Evolutionary conservation across 495 filamentous ascomycete species (phyloP), one percentile per base, ranked within the genome.

Genomic region (Aspergillus hancockii): DNA sequence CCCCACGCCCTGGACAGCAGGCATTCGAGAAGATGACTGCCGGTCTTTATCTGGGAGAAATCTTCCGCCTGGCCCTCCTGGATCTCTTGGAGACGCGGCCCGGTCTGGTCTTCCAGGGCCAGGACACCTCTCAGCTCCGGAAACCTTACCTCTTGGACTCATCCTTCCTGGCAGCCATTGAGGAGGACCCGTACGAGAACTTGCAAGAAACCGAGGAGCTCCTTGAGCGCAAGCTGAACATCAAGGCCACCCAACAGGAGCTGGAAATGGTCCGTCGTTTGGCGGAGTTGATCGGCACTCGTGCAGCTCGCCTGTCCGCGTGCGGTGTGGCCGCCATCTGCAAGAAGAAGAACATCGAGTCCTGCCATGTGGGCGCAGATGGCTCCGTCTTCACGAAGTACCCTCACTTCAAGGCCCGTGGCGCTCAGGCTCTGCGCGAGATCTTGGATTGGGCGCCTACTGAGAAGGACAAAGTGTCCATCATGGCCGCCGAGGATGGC

Each of bases 1-100:
- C 93, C 8, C 93, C 93, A 18, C 91, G 93, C 14, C 93, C 93
- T 9, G 93, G 92, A 60, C 93, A 98, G 75, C 93, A 98, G 76
- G 84, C 90, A 13, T 98, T 96, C 69, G 93, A 98, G 78, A 98
- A 98, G 81, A 97, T 97, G 89, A 92, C 97, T 67, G 93, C 93
- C 0, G 93, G 93, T 55, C 83, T 97, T 21, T 98, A 98, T 71
- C 85, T 98, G 12, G 93, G 93, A 63, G 93, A 98, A 73, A 86
- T 98, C 68, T 95, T 96, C 84, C 91, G 93, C 46, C 82, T 97
- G 57, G 89, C 93, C 57, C 79, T 97, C 55, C 75, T 97, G 9
- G 93, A 97, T 70, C 78, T 98, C 30, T 82, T 95, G 70, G 85
- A 91, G 60, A 90, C 87, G 62, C 83, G 83, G 54, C 84, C 89